Percentiles rank a stretch among this genome's conserved stretches.
phyloP scores from a whole-genome alignment of 768 basidiomycete species.

The Termitomyces sp. region DNA sequence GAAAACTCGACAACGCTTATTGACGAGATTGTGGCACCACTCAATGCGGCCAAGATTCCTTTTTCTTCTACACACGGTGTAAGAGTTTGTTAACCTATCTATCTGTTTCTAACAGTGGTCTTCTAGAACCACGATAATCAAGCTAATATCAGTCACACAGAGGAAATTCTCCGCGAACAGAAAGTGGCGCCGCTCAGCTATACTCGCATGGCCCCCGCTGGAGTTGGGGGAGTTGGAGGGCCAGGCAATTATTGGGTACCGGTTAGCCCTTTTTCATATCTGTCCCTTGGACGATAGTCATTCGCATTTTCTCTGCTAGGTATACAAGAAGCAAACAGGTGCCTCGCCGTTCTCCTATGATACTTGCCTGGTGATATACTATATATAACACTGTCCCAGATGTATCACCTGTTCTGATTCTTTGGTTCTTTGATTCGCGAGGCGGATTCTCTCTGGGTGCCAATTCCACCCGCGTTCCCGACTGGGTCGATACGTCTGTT shows the following conservation, averaged over 20 bases:
- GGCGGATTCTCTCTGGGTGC: slow-evolving; percentile 51
- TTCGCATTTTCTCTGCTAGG: slow-evolving; percentile 21
- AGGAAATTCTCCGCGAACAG: slow-evolving; percentile 66
- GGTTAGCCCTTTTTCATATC: slow-evolving; percentile 34
- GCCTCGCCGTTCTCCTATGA: not conserved
- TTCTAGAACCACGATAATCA: slow-evolving; percentile 72
- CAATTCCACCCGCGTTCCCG: slow-evolving; percentile 46
- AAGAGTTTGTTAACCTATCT: slow-evolving; percentile 18
- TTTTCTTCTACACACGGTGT: slow-evolving; percentile 74
- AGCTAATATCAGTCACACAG: slow-evolving; percentile 66
- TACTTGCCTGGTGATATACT: not conserved
- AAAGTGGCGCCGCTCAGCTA: slow-evolving; percentile 58
- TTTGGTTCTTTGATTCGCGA: slow-evolving; percentile 83
- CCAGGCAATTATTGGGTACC: slow-evolving; percentile 81
- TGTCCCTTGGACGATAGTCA: not conserved
- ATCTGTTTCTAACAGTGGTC: not conserved
- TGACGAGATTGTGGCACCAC: slow-evolving; percentile 60
- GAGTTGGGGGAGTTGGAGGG: slow-evolving; percentile 63
- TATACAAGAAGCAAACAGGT: slow-evolving; percentile 39
- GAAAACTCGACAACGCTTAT: slow-evolving; percentile 68
- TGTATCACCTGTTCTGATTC: slow-evolving; percentile 48
- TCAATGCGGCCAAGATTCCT: slow-evolving; percentile 55
- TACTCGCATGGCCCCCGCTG: slow-evolving; percentile 56
- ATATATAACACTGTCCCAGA: slow-evolving; percentile 28
- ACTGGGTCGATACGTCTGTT: slow-evolving; percentile 70